Evolutionary conservation across 2,329 filamentous ascomycete species (phyloP).

Genomic region (Madurella mycetomatis): DNA sequence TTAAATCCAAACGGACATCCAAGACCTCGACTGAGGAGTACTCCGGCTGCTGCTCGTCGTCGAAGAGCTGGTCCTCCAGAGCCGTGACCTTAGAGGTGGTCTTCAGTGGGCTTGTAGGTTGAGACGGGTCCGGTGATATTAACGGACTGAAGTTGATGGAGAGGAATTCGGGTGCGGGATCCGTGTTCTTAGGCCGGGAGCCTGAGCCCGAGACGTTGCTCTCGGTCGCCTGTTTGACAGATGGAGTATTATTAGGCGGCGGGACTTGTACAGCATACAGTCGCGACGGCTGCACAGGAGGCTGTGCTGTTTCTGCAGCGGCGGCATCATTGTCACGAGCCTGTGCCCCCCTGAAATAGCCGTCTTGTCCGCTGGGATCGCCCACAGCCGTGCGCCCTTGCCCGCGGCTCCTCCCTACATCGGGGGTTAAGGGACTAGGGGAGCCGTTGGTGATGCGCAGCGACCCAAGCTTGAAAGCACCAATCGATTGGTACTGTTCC

Average conservation of each 20-base stretch:
- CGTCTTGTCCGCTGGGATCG: background rate
- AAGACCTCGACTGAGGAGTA: constrained; percentile 35
- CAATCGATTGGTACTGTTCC: constrained; percentile 55
- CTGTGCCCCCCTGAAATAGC: constrained; percentile 14
- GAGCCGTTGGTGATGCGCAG: constrained; percentile 59
- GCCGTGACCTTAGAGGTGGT: constrained; percentile 47
- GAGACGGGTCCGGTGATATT: constrained; percentile 33
- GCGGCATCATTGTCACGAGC: background rate
- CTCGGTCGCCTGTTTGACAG: constrained; percentile 1
- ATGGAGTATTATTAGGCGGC: background rate
- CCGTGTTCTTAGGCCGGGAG: constrained; percentile 1
- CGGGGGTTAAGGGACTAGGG: constrained; percentile 47
- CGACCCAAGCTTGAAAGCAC: constrained; percentile 59
- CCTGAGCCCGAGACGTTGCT: constrained; percentile 6
- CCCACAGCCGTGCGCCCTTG: background rate
- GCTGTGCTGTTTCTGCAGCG: background rate
- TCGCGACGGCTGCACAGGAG: background rate
- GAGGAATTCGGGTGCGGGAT: constrained; percentile 21
- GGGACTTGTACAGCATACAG: background rate
- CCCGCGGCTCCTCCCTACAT: constrained; percentile 20
- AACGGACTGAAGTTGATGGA: constrained; percentile 33
- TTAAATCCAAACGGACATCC: constrained; percentile 40
- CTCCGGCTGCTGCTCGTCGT: constrained; percentile 34
- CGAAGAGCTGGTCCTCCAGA: constrained; percentile 46
- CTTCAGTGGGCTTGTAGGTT: constrained; percentile 34